Percentiles rank a stretch among this genome's conserved stretches.
Conservation (phyloP, 495 filamentous ascomycete genomes). For the Bacidia gigantensis region DNA sequence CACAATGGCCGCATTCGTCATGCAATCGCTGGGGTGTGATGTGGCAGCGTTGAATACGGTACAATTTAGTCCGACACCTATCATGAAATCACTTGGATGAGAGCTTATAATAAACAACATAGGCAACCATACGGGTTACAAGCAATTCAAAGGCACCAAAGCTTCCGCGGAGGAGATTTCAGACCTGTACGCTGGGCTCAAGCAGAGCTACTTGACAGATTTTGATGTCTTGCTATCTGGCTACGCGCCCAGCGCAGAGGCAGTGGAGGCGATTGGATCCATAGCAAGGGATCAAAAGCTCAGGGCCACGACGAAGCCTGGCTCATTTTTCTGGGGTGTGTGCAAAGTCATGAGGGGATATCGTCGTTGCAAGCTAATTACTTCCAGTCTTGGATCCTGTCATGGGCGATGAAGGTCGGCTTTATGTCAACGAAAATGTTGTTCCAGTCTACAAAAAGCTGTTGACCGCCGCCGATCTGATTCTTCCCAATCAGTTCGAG, state of each 20-base stretch:
- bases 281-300: conserved; percentile 70
- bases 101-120: background rate
- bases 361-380: background rate
- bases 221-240: conserved; percentile 90
- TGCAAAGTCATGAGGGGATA: background rate
- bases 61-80: conserved; percentile 56
- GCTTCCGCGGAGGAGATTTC: conserved; percentile 68
- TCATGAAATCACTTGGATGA: conserved; percentile 3
- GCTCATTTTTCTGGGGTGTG: conserved; percentile 81
- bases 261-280: conserved; percentile 66
- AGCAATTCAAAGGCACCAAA: conserved; percentile 68
- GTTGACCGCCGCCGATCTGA: conserved; percentile 70
- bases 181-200: conserved; percentile 74
- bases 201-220: conserved; percentile 63
- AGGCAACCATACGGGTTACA: conserved; percentile 93
- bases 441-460: conserved; percentile 79
- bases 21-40: conserved; percentile 88
- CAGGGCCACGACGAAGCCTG: conserved; percentile 46
- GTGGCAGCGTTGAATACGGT: conserved; percentile 90
- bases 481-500: conserved; percentile 94
- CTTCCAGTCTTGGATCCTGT: conserved; percentile 76
- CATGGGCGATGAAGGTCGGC: conserved; percentile 86
- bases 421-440: conserved; percentile 83
- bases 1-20: conserved; percentile 81
- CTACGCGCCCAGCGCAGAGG: conserved; percentile 75